phyloP scores from a whole-genome alignment of 805 yeast species.

The Millerago galiae region DNA sequence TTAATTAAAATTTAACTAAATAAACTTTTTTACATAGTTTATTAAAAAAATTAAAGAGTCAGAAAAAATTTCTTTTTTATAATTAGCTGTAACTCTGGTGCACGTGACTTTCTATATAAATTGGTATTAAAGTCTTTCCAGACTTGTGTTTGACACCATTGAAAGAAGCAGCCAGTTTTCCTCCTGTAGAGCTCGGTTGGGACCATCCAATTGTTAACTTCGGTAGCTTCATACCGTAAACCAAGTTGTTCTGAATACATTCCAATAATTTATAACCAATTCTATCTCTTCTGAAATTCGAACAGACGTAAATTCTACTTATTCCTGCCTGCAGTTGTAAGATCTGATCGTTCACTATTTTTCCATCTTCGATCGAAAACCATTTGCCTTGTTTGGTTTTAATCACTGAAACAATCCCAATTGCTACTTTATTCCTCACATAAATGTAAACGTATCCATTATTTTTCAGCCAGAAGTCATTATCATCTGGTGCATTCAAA shows the following conservation, averaged over 20 bases:
- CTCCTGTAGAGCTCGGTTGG: constrained; percentile 66
- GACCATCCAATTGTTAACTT: constrained; percentile 55
- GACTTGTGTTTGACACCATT: constrained; percentile 50
- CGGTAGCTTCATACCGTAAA: constrained; percentile 42
- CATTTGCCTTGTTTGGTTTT: constrained; percentile 42
- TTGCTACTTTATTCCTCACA: constrained; percentile 37
- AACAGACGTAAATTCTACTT: constrained; percentile 42
- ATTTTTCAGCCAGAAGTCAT: constrained; percentile 31
- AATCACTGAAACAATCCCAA: constrained; percentile 55
- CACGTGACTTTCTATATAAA: constrained; percentile 25
- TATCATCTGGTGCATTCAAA: constrained; percentile 52
- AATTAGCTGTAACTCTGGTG: no score
- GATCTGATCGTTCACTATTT: constrained; percentile 39
- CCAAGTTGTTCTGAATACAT: constrained; percentile 35
- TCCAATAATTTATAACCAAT: constrained; percentile 42
- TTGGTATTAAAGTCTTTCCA: constrained; percentile 45
- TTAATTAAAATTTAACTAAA: no score
- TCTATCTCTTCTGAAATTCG: constrained; percentile 40
- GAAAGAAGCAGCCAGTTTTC: constrained; percentile 47
- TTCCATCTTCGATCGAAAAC: constrained; percentile 51
- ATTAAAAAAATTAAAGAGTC: no score
- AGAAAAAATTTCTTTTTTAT: no score
- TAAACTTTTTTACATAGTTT: no score
- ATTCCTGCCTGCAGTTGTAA: constrained; percentile 39
- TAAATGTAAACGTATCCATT: constrained; percentile 45